phyloP scores from a whole-genome alignment of 73 alveolate species.

The Symbiodinium natans region DNA sequence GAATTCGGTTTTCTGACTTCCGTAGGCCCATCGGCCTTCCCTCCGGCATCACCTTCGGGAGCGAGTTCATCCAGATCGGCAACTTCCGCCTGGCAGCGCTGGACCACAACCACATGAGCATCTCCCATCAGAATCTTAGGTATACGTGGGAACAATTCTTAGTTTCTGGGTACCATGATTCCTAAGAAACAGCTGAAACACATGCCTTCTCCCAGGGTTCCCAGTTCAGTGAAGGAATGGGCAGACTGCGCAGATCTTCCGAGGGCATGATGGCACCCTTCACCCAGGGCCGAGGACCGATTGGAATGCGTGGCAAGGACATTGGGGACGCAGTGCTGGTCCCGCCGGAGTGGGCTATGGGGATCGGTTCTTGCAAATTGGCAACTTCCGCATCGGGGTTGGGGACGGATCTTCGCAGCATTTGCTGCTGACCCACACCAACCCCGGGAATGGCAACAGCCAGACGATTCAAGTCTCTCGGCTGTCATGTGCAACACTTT shows the following conservation, averaged over 20 bases:
- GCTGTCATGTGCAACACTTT: too few relatives aligned
- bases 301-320: not conserved
- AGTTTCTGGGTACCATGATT: too few relatives aligned
- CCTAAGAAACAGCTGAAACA: too few relatives aligned
- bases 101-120: not conserved
- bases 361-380: not conserved
- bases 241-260: not conserved
- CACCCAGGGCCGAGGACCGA: too few relatives aligned
- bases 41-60: not conserved
- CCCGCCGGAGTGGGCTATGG: not conserved
- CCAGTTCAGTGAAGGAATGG: not conserved
- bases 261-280: not conserved
- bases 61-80: not conserved
- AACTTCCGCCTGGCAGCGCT: not conserved
- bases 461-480: too few relatives aligned
- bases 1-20: too few relatives aligned
- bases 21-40: too few relatives aligned
- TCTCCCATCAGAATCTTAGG: not conserved
- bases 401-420: not conserved
- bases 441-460: too few relatives aligned
- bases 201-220: too few relatives aligned
- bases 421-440: not conserved
- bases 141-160: too few relatives aligned
- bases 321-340: not conserved
- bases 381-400: not conserved